Evolutionary conservation across 163 green algal genomes (phyloP).

Genomic region (Scenedesmus sp.): DNA sequence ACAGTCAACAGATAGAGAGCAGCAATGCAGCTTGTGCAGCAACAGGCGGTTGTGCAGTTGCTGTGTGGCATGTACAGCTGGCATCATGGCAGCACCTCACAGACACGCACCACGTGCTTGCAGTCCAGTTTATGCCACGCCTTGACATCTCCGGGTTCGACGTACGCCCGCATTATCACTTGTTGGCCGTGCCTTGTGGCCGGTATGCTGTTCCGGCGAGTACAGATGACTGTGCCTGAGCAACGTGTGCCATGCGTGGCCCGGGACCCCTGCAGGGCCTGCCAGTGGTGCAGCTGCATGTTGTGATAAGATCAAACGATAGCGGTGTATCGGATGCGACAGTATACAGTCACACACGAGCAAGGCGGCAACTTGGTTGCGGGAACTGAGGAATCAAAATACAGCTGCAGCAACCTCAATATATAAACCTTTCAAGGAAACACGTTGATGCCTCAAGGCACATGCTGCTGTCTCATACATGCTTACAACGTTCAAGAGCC

Average conservation of each 20-base stretch:
- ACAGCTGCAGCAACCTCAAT: background rate
- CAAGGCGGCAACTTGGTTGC: constrained; percentile 16
- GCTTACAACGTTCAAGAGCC: constrained; percentile 3
- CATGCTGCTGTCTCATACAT: background rate
- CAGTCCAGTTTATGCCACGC: constrained; percentile 50
- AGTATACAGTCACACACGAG: background rate
- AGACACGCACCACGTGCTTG: constrained; percentile 47
- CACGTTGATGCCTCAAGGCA: background rate
- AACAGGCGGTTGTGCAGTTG: background rate
- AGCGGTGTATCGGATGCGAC: background rate
- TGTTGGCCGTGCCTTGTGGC: background rate
- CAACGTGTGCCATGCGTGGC: background rate
- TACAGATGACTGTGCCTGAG: background rate
- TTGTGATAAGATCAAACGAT: background rate
- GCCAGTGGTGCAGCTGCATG: background rate
- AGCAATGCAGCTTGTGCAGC: constrained; percentile 50
- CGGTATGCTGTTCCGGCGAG: background rate
- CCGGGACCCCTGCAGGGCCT: background rate
- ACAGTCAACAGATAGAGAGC: background rate
- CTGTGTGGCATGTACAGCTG: constrained; percentile 1
- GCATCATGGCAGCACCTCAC: background rate
- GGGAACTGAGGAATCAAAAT: background rate
- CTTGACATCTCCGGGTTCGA: constrained; percentile 25
- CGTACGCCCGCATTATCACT: constrained; percentile 7
- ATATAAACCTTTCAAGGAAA: background rate